Evolutionary conservation across 768 basidiomycete genomes (phyloP), one percentile per base, ranked within the genome.

Genomic region (Kondoa subrosea): DNA sequence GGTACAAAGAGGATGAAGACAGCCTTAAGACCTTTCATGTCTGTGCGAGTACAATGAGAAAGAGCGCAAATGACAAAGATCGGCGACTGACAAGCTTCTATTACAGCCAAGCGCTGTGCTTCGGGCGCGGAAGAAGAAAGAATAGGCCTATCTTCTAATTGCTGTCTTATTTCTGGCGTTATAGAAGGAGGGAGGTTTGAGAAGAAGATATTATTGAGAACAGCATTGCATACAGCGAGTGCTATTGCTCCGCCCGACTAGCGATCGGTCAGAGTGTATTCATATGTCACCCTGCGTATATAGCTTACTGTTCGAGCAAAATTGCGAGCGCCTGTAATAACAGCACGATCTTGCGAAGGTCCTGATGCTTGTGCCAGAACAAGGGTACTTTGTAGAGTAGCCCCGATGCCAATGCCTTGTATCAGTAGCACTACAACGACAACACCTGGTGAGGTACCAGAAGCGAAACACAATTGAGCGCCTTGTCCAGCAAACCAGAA

Each of bases 401-500:
- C 40, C 12, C 68, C 68, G 3, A 29, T 65, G 25, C 68, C 68
- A 21, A 3, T 8, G 3, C 68, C 68, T 12, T 34, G 79, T 0
- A 87, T 74, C 8, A 86, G 68, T 81, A 86, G 85, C 69, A 78
- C 86, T 0, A 85, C 76, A 0, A 85, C 82, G 25, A 86, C 75
- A 1, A 82, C 77, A 0, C 79, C 82, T 64, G 82, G 79, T 0
- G 78, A 70, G 0, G 85, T 82, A 3, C 77, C 75, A 1, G 78
- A 77, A 0, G 77, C 81, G 56, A 87, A 79, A 0, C 84, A 86
- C 1, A 86, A 85, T n/a, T 88, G 75, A 31, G 84, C 80, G 1
- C 87, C 87, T 66, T 84, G 83, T 0, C 83, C 86, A 40, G 88
- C 77, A 0, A 85, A 81, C 85, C 85, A 88, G 26, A 85, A 76